Base-by-base conservation (phyloP, 2,329 filamentous ascomycete species). In the Corynespora cassiicola region DNA sequence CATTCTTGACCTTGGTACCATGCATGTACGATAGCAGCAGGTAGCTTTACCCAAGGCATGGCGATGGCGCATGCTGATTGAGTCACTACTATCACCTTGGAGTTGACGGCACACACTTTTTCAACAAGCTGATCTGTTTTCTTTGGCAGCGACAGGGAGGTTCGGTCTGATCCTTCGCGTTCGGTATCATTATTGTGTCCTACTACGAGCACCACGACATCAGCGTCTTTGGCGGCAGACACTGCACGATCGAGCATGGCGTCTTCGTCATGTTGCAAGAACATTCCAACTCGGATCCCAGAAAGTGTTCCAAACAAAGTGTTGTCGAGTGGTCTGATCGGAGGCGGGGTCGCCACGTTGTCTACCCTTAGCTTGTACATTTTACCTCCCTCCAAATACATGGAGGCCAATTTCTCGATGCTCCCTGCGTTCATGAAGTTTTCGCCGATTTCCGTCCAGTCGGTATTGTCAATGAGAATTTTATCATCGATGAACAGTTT, bases 1-100 rank as follows among this genome's bases (percentile, higher is more conserved):
- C 85, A 88, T 65, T 95, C 89, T 60, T 95, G 82, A 1, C 90
- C 90, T 0, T 89, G 89, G 2, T 95, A 74, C 57, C 94, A 87
- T 5, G 87, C 88, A 33, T 91, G 77, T 1, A 95, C 61, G 1
- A 95, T 81, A 0, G 85, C 84, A 23, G 31, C 35, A 15, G n/a
- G 26, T 18, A 7, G 7, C 9, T 4, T 24, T 22, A 17, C 26
- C 15, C 26, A 37, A 16, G n/a, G 32, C 20, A 37, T 31, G 14
- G 14, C 22, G 19, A 42, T 17, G 15, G 33, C 30, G 14, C 23
- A 35, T 7, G 30, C 39, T 7, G 33, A 42, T 17, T 42, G 34
- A 11, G 9, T 36, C 10, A 42, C 21, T n/a, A 42, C 33, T 12
- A 37, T 28, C 7, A 20, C 28, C 10, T 22, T 14, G n/a, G 23